Evolutionary conservation across 73 alveolate genomes (phyloP).

Genomic region (Uronychia setigera): DNA sequence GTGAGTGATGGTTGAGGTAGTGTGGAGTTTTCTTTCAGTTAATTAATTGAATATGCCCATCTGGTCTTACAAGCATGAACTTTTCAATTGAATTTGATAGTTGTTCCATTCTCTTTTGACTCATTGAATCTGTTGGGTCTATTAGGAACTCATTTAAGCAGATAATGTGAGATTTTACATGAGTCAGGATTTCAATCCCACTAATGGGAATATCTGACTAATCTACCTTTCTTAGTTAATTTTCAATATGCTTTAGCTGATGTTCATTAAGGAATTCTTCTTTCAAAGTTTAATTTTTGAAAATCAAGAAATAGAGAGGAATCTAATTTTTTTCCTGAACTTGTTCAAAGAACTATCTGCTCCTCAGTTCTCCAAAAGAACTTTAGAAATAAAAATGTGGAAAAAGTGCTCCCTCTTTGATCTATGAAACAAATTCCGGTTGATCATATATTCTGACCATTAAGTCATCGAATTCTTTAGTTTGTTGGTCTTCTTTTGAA

Average conservation of each 20-base stretch:
- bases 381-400: constrained; percentile 9
- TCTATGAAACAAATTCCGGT: background rate
- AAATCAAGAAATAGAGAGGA: too few relatives aligned
- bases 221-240: background rate
- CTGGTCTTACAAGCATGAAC: background rate
- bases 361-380: too few relatives aligned
- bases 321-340: too few relatives aligned
- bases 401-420: background rate
- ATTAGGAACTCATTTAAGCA: too few relatives aligned
- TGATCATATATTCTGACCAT: background rate
- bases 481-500: background rate
- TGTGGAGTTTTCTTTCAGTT: background rate
- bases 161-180: too few relatives aligned
- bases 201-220: background rate
- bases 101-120: background rate
- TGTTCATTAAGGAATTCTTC: background rate
- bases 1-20: too few relatives aligned
- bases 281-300: too few relatives aligned
- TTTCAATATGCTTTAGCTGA: too few relatives aligned
- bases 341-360: too few relatives aligned
- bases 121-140: background rate
- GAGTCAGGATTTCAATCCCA: background rate
- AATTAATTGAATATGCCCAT: background rate
- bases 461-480: constrained; percentile 2
- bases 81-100: background rate